A percentile compares a stretch with the other conserved stretches of the same genome.
phyloP scores from a whole-genome alignment of 2,329 filamentous ascomycete genomes.

The Zasmidium cellare region DNA sequence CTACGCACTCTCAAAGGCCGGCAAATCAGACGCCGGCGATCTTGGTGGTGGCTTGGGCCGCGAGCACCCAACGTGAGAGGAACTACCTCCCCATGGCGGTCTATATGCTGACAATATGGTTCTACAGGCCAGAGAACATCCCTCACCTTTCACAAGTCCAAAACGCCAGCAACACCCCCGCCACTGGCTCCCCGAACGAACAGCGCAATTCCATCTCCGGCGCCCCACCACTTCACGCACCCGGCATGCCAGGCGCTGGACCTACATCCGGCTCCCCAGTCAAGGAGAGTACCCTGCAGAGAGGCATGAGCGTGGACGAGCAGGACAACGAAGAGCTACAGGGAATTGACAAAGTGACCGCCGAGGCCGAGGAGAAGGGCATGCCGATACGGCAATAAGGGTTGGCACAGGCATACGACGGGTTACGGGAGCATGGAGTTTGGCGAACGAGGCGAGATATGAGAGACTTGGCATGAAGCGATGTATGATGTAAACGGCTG shows the following conservation, averaged over 20 bases:
- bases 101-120: constrained; percentile 7
- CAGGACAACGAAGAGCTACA: constrained; percentile 38
- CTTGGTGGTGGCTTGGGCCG: constrained; percentile 84
- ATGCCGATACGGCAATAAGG: constrained; percentile 12
- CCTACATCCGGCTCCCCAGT: constrained; percentile 72
- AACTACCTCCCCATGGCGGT: constrained; percentile 52
- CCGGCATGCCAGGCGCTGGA: constrained; percentile 26
- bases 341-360: not conserved
- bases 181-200: constrained; percentile 17
- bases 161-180: constrained; percentile 7
- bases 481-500: no score
- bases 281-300: constrained; percentile 84
- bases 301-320: constrained; percentile 73
- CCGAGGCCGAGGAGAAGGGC: constrained; percentile 1
- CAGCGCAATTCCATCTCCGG: constrained; percentile 26
- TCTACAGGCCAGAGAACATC: constrained; percentile 37
- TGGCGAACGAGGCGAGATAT: not conserved
- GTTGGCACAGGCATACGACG: not conserved
- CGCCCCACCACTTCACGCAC: constrained; percentile 16
- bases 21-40: constrained; percentile 83
- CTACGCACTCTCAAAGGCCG: constrained; percentile 92
- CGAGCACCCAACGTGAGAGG: constrained; percentile 79
- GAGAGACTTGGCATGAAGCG: no score
- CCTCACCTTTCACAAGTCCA: constrained; percentile 37
- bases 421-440: not conserved